Conservation (phyloP, 2,329 filamentous ascomycete species). For the Clathrospora elynae region DNA sequence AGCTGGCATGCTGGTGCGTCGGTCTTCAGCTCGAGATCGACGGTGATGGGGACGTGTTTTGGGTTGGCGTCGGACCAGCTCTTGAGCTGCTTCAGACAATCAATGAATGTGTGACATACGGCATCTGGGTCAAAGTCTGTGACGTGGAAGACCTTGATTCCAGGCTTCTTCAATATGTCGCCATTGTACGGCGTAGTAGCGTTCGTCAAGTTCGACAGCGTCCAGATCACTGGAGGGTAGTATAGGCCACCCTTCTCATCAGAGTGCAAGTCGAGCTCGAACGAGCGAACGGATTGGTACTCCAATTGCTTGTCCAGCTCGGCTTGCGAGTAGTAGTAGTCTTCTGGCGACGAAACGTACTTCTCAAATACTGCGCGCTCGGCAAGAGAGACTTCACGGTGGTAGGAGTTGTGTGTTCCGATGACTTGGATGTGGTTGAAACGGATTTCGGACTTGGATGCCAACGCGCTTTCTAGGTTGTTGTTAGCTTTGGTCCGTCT, state of each 20-base stretch:
- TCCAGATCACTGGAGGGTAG: constrained; percentile 53
- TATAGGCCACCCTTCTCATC: constrained; percentile 57
- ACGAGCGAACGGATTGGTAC: constrained; percentile 54
- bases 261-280: constrained; percentile 58
- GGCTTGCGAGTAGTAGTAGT: constrained; percentile 58
- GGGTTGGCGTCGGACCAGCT: constrained; percentile 53
- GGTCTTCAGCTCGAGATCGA: constrained; percentile 59
- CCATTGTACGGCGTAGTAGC: constrained; percentile 49
- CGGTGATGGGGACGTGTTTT: constrained; percentile 54
- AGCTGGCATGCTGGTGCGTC: constrained; percentile 42
- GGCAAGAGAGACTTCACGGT: constrained; percentile 52
- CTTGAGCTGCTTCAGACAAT: constrained; percentile 53
- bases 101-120: constrained; percentile 54
- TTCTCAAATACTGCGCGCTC: constrained; percentile 51
- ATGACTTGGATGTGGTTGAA: constrained; percentile 60
- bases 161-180: constrained; percentile 49
- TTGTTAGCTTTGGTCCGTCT: constrained; percentile 5
- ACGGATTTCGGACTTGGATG: constrained; percentile 42
- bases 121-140: constrained; percentile 56
- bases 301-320: constrained; percentile 53
- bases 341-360: constrained; percentile 46
- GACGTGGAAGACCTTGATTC: constrained; percentile 59
- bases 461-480: constrained; percentile 18
- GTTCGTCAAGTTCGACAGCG: constrained; percentile 48
- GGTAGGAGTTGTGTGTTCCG: constrained; percentile 60